Percentiles rank a stretch among this genome's conserved stretches.
Evolutionary conservation across 2,329 filamentous ascomycete genomes (phyloP).

Genomic region (Neonectria coccinea): DNA sequence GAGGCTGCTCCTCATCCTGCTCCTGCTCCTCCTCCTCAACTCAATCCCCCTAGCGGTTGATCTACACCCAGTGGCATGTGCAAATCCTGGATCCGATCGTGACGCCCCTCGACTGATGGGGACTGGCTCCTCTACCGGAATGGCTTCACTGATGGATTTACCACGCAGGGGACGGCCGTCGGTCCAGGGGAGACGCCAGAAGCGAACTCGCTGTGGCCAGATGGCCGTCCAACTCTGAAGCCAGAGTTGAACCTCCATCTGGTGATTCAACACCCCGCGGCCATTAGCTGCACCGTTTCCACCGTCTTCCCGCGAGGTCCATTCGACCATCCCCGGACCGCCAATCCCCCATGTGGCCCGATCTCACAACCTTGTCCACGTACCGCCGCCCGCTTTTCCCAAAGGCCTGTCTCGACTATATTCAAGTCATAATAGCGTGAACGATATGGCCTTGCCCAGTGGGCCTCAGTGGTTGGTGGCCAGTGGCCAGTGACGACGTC

Average conservation of each 20-base stretch:
- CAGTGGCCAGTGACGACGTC: slow-evolving; percentile 1
- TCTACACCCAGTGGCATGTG: slow-evolving; percentile 11
- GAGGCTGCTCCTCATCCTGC: background rate
- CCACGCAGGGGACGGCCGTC: background rate
- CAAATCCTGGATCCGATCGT: slow-evolving; percentile 13
- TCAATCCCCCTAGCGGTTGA: slow-evolving; percentile 8
- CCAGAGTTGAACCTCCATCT: slow-evolving; percentile 17
- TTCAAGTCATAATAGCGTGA: slow-evolving; percentile 19
- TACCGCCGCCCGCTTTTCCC: slow-evolving; percentile 11
- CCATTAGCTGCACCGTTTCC: slow-evolving; percentile 12
- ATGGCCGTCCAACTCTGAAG: slow-evolving; percentile 15
- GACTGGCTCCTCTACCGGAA: slow-evolving; percentile 3
- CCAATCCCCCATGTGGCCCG: slow-evolving; percentile 11
- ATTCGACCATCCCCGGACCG: slow-evolving; percentile 10
- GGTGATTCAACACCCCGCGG: slow-evolving; percentile 13
- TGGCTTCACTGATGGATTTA: background rate
- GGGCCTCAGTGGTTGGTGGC: background rate
- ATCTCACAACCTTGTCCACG: slow-evolving; percentile 16
- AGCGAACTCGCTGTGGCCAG: slow-evolving; percentile 17
- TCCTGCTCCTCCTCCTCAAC: background rate
- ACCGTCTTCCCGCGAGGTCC: slow-evolving; percentile 2
- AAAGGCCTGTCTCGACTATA: slow-evolving; percentile 27
- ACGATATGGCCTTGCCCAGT: slow-evolving; percentile 21
- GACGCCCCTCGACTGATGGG: background rate
- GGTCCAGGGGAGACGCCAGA: background rate